A percentile compares a stretch with the other conserved stretches of the same genome.
Conservation (phyloP, 129 eudicot species). For the Smallanthus sonchifolius region DNA sequence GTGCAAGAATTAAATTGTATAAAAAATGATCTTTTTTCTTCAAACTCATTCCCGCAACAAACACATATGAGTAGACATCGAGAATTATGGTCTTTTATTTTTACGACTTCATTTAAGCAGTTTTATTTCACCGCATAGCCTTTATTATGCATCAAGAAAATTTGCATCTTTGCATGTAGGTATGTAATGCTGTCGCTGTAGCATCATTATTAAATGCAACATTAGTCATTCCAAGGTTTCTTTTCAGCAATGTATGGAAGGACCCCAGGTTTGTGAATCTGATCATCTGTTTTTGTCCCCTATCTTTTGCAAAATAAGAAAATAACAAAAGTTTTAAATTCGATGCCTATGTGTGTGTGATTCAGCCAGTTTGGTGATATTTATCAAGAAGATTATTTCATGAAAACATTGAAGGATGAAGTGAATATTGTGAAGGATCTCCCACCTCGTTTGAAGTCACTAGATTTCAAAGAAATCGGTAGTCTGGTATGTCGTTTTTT, state of each 20-base stretch:
- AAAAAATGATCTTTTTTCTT: neutral
- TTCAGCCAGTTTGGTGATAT: constrained; percentile 94
- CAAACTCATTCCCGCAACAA: neutral
- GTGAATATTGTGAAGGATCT: constrained; percentile 67
- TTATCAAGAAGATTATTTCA: constrained; percentile 83
- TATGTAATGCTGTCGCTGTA: constrained; percentile 97
- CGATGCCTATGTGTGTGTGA: constrained; percentile 19
- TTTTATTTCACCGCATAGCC: neutral
- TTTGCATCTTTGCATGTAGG: constrained; percentile 45
- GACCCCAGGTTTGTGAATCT: constrained; percentile 68
- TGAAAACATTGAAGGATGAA: constrained; percentile 54
- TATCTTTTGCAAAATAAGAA: neutral
- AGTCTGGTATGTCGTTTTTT: constrained; percentile 54
- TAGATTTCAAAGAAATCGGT: constrained; percentile 76
- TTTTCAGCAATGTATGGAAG: constrained; percentile 94
- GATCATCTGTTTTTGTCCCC: neutral
- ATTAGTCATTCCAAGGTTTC: constrained; percentile 84
- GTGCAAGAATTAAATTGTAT: neutral
- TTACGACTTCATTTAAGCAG: neutral
- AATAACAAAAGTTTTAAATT: neutral
- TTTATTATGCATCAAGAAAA: constrained; percentile 10
- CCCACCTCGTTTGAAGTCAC: constrained; percentile 56
- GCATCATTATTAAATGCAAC: constrained; percentile 93
- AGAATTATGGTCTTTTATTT: neutral
- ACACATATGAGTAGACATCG: neutral